Base-by-base conservation (phyloP, 2,329 filamentous ascomycete species). In the Pseudocercospora crystallina region DNA sequence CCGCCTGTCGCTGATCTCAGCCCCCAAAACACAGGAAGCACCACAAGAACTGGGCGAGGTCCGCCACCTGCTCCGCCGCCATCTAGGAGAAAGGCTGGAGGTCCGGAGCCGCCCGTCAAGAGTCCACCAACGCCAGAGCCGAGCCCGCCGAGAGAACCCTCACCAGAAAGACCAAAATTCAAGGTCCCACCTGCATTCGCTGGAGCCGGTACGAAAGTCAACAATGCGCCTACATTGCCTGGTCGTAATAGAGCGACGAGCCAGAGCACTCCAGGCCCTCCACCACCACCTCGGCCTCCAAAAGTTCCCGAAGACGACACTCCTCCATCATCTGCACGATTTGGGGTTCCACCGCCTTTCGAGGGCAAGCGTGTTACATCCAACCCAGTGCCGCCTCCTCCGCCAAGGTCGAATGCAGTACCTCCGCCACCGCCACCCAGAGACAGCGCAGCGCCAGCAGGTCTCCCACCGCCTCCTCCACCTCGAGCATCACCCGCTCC, bases 121-220 rank as follows among this genome's bases (percentile, higher is more conserved):
- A 64, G 69, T 53, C 70, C 71, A 17, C 71, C 74, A 5, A 76
- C 76, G 26, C 63, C 84, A 70, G 86, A 76, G 75, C 80, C 69
- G 69, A 76, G 68, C 76, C 71, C 75, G n/a, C 80, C 86, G 29
- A 79, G 84, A 64, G 86, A 89, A 53, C 81, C 86, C 11, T 84
- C 85, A 11, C 88, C 89, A 10, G 80, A 84, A 15, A 80, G 85
- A 44, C 82, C 83, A 8, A 80, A 79, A 61, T 97, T 95, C 74
- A 81, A 84, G 58, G 92, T 89, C 8, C 94, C 94, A 39, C 94
- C 94, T 31, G 89, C 92, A 2, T 73, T 97, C 53, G 83, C 89
- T 48, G 91, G 96, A 69, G 94, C 94, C 51, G 94, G 94, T 33
- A 95, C 89, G 71, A 56, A 57, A 33, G 51, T 53, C 11, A 51